Evolutionary conservation across 768 basidiomycete species (phyloP), one percentile per base, ranked within the genome.

Genomic region (Tylopilus intermedius): DNA sequence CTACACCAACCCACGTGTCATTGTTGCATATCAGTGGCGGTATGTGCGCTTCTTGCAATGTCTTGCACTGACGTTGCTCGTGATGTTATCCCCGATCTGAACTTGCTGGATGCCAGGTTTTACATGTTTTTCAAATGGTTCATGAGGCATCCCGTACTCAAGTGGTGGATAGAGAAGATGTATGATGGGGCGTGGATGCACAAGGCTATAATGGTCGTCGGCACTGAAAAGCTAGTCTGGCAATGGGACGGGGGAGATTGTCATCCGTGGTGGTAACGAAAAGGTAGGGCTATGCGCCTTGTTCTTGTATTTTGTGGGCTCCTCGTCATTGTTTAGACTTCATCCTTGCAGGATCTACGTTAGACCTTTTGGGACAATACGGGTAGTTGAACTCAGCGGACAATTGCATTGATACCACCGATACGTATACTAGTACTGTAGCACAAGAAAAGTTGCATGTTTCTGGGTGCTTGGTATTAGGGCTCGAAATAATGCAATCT

Each of bases 151-250:
- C 72, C 67, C 37, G 53, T 67, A 39, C 67, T 76, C 47, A 57
- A 56, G 55, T 76, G 75, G 75, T 76, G 73, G 69, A 72, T 76
- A 45, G 64, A 67, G 59, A 66, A 58, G 46, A 54, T 67, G 47
- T 73, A 66, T 30, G 62, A 65, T 49, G 74, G 69, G 10, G 71
- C 71, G 47, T 68, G 71, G 67, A 71, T 73, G 72, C 64, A 72
- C 30, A 55, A 67, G 8, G 62, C 57, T 32, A 62, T 69, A 42
- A 62, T 69, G 57, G 62, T 76, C 18, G 61, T 76, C 3, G 75
- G 75, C 2, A 67, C 70, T 50, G 38, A 56, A 3, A 62, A 21
- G 29, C 18, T 18, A 1, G 49, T 69, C n/a, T 65, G 22, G 53
- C 9, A 24, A 5, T 66, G 63, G 61, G 62, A 63, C 4, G 62